Evolutionary conservation across 441 rosid species (phyloP).

Genomic region (Melastoma candidum): DNA sequence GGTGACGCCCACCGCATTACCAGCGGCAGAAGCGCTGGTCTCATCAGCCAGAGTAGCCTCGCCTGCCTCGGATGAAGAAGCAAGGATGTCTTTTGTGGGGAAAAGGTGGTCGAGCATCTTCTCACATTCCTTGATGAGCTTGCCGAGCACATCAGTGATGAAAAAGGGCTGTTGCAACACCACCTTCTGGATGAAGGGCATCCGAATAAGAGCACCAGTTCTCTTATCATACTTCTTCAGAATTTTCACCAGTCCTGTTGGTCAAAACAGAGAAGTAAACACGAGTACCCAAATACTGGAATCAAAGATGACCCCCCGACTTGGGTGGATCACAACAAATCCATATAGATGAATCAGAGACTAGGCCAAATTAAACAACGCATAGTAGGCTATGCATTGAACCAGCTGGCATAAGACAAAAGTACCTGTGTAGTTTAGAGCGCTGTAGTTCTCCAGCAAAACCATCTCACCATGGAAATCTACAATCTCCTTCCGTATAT

Average conservation of each 20-base stretch:
- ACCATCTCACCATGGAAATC: slow-evolving; percentile 1
- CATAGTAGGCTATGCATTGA: not conserved
- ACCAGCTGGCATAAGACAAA: not conserved
- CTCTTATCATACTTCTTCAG: slow-evolving; percentile 74
- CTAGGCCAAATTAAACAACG: not conserved
- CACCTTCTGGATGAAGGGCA: slow-evolving; percentile 43
- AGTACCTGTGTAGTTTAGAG: slow-evolving; percentile 6
- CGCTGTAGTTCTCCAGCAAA: slow-evolving; percentile 9
- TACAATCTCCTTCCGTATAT: slow-evolving; percentile 6
- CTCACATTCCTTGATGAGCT: slow-evolving; percentile 51
- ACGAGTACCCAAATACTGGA: too few species aligned
- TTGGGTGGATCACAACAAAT: too few species aligned
- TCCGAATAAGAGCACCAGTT: slow-evolving; percentile 39
- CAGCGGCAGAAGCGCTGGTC: too few species aligned
- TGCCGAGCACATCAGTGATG: slow-evolving; percentile 58
- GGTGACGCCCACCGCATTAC: too few species aligned
- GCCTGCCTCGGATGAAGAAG: not conserved
- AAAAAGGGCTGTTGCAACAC: slow-evolving; percentile 53
- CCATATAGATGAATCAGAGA: too few species aligned
- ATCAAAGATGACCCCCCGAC: too few species aligned
- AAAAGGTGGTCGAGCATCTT: slow-evolving; percentile 40
- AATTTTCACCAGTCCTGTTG: slow-evolving; percentile 52
- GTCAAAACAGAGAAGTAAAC: too few species aligned
- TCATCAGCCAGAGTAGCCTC: too few species aligned
- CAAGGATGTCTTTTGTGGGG: not conserved